Evolutionary conservation across 176 grass and related monocot species (phyloP).

Genomic region (Oryza brachyantha): DNA sequence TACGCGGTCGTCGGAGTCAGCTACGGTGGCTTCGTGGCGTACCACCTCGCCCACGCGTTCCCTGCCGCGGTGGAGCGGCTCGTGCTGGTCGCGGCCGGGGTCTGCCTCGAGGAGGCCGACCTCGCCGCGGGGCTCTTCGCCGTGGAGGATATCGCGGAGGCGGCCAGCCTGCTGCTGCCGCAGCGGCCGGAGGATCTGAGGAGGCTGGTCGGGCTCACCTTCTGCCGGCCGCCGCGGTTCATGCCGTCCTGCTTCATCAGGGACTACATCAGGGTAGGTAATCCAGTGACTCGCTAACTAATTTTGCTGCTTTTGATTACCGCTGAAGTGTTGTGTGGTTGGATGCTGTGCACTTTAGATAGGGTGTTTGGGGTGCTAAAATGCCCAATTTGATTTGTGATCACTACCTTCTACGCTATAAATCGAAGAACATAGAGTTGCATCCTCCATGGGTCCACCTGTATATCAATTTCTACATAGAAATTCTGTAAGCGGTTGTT

Average conservation of each 20-base stretch:
- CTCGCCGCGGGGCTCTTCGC: slow-evolving; percentile 62
- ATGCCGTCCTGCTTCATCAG: slow-evolving; percentile 81
- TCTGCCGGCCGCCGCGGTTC: slow-evolving; percentile 58
- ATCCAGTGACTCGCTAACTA: slow-evolving; percentile 2
- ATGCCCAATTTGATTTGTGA: background rate
- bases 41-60: slow-evolving; percentile 62
- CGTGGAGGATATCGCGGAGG: slow-evolving; percentile 63
- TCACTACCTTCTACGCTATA: background rate
- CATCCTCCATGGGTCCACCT: background rate
- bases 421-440: background rate
- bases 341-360: background rate
- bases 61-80: slow-evolving; percentile 59
- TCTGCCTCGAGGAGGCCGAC: slow-evolving; percentile 80
- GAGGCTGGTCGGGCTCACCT: slow-evolving; percentile 66
- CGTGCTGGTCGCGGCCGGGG: slow-evolving; percentile 58
- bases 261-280: slow-evolving; percentile 64
- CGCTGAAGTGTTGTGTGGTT: background rate
- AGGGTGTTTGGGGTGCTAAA: background rate
- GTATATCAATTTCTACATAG: background rate
- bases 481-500: background rate
- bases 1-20: slow-evolving; percentile 69
- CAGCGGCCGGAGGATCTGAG: slow-evolving; percentile 75
- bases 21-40: slow-evolving; percentile 90
- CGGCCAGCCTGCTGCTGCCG: slow-evolving; percentile 65
- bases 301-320: slow-evolving; percentile 23